Base-by-base conservation (phyloP, 1,139 yeast genomes). In the Yamadazyma diddensiae region DNA sequence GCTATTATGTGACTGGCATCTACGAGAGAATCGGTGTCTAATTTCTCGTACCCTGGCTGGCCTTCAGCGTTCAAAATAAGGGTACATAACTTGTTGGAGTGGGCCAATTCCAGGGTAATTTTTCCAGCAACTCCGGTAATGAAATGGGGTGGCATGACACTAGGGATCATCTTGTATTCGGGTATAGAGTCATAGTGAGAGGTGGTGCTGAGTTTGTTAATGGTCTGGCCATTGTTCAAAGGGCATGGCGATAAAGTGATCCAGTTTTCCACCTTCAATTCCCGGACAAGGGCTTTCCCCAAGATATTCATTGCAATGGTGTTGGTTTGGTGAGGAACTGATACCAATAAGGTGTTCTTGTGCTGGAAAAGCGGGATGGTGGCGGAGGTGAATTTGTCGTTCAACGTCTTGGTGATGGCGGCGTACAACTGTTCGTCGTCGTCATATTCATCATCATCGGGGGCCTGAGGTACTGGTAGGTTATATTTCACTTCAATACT, bases 371-470 rank as follows among this genome's bases (percentile, higher is more conserved):
- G 47, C 2, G 66, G 63, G n/a, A 64, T 47, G 5, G 39, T 47
- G 4, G 41, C 22, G 7, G 43, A 42, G 5, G 55, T 49, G 41
- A 51, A 64, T 31, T 49, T 55, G 10, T 52, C 39, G 11, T 45
- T 46, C 19, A 49, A 37, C 15, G 54, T 47, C 25, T 47, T 52
- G 35, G 45, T 49, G 6, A 57, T 56, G 1, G 70, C 63, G 9
- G 55, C 43, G 45, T 76, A 77, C 26, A 77, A 57, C 42, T 77
- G 82, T 45, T 73, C 79, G 30, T 72, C 77, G 41, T 76, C 82
- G 37, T 73, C 77, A 40, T 59, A 76, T 3, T 66, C 76, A 1
- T 44, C 47, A 6, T 9, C 6, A n/a, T 20, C 20, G 3, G 2
- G 35, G 22, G 3, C 34, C 23, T 49, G 43, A 1, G 52, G 49